A percentile compares a stretch with the other conserved stretches of the same genome.
These are phyloP conservation scores for Trypanosoma theileri DNA, from an alignment of 208 protist genomes.

Conservation along the genomic window DNA sequence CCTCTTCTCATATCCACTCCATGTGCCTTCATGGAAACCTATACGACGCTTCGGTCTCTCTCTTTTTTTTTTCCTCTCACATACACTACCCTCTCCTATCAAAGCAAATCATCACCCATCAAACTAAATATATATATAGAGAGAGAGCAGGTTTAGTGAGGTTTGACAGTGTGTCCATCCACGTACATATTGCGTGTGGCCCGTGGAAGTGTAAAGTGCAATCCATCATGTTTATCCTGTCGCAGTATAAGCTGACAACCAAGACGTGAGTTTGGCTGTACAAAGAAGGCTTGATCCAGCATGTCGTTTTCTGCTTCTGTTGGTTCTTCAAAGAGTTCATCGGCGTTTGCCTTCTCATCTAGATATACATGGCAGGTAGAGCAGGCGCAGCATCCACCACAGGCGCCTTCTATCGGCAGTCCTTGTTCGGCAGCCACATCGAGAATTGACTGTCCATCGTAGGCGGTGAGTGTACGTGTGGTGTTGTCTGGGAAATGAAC, in stretches of 20 bases:
- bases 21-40: too few species aligned
- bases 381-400: slow-evolving; percentile 95
- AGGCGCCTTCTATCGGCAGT: slow-evolving; percentile 96
- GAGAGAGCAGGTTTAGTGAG: slow-evolving; percentile 27
- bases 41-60: background rate
- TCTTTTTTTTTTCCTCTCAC: background rate
- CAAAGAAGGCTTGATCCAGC: slow-evolving; percentile 90
- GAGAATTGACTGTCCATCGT: slow-evolving; percentile 93
- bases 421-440: slow-evolving; percentile 93
- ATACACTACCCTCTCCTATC: too few species aligned
- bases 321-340: slow-evolving; percentile 88
- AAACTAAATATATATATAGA: background rate
- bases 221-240: slow-evolving; percentile 72
- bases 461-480: slow-evolving; percentile 54
- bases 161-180: slow-evolving; percentile 79
- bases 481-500: slow-evolving; percentile 64
- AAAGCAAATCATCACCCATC: too few species aligned
- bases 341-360: slow-evolving; percentile 61
- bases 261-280: slow-evolving; percentile 79
- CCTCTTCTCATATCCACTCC: too few species aligned
- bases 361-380: slow-evolving; percentile 98
- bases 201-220: slow-evolving; percentile 74
- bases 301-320: slow-evolving; percentile 95
- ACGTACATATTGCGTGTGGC: slow-evolving; percentile 93
- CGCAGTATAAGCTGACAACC: slow-evolving; percentile 84